Evolutionary conservation across 2,329 filamentous ascomycete species (phyloP).

Genomic region (Sclerotinia subarctica): DNA sequence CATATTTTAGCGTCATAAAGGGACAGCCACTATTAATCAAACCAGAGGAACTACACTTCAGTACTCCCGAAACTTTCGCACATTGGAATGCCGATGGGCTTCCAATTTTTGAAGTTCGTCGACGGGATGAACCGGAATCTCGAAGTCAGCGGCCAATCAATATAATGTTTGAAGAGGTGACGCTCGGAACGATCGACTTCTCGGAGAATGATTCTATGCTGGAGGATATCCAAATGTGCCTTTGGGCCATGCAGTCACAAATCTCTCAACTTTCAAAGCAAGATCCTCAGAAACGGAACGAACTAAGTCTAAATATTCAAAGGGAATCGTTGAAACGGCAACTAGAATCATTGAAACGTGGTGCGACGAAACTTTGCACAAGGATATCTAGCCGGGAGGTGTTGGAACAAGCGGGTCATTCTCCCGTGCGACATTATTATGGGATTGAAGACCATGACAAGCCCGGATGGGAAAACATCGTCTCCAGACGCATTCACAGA

Average conservation of each 20-base stretch:
- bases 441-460: slow-evolving; percentile 30
- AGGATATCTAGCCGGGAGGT: slow-evolving; percentile 15
- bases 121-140: slow-evolving; percentile 38
- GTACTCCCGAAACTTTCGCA: slow-evolving; percentile 39
- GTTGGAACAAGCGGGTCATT: slow-evolving; percentile 23
- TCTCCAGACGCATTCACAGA: slow-evolving; percentile 34
- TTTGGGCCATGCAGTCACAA: slow-evolving; percentile 29
- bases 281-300: not conserved
- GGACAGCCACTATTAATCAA: slow-evolving; percentile 39
- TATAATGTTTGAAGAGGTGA: slow-evolving; percentile 24
- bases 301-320: slow-evolving; percentile 23
- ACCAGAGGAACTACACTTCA: slow-evolving; percentile 42
- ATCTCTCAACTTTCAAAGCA: slow-evolving; percentile 27
- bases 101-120: slow-evolving; percentile 40
- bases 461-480: slow-evolving; percentile 25
- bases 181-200: slow-evolving; percentile 5
- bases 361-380: slow-evolving; percentile 24
- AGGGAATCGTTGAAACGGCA: slow-evolving; percentile 26
- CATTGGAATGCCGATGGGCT: slow-evolving; percentile 43
- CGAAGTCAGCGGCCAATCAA: slow-evolving; percentile 30
- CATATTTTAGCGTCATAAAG: slow-evolving; percentile 39
- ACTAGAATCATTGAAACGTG: slow-evolving; percentile 27
- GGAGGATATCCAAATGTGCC: slow-evolving; percentile 33
- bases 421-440: slow-evolving; percentile 29
- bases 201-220: slow-evolving; percentile 21